Base-by-base conservation (phyloP, 352 stramenopile genomes). In the Pythium vanterpoolii region DNA sequence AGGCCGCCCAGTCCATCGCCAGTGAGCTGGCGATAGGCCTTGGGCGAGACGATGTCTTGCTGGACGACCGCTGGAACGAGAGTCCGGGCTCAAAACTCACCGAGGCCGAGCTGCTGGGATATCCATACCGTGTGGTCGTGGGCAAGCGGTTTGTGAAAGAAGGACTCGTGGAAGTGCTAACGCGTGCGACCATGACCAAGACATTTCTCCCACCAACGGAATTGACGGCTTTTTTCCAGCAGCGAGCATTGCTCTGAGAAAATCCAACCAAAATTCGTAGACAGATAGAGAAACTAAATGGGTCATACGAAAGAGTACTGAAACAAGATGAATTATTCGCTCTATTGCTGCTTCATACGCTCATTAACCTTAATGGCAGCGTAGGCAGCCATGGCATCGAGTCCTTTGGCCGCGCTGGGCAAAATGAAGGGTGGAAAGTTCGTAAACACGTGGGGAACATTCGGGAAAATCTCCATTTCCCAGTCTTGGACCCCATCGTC, bases 31-130 rank as follows among this genome's bases (percentile, higher is more conserved):
- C 74, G 30, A 74, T 60, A 0, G 71, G 66, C 9, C 21, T 58
- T 1, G 61, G 60, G 10, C 64, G 46, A 1, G 75, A 83, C 26
- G 83, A 95, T 40, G 83, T 95, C 18, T 44, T 96, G 43, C 72
- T 95, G 23, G 86, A 96, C 46, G 87, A 96, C 50, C 81, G 87
- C 24, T 93, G 80, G 82, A 71, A 73, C 49, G 86, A 94, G 47
- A 89, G 83, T 31, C 77, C 86, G 0, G 87, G 87, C 10, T 84
- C 74, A 0, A 94, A 93, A 61, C 65, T 96, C 26, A 82, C 80
- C 19, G 87, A 96, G 53, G 89, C 86, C 2, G 86, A 96, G 69
- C 83, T 96, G 33, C 69, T 94, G 10, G 87, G 87, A 1, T 93
- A 89, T 51, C 87, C 87, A n/a, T 93, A 82, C 66, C 83, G 85